Evolutionary conservation across 805 yeast species (phyloP).

Genomic region (Yamadazyma akitaensis): DNA sequence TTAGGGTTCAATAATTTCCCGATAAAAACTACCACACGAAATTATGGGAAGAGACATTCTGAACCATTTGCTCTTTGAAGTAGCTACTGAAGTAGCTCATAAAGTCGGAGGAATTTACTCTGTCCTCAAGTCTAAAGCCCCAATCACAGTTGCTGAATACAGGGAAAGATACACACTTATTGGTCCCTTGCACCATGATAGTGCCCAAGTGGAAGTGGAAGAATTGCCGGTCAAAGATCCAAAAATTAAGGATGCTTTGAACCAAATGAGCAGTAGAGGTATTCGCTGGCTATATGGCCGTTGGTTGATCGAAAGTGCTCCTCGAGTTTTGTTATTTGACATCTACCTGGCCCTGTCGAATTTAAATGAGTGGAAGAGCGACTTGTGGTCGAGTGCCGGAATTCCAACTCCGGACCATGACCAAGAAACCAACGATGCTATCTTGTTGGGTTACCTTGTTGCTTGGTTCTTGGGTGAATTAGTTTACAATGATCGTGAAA

Average conservation of each 20-base stretch:
- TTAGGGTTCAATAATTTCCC: not conserved
- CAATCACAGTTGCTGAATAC: slow-evolving; percentile 92
- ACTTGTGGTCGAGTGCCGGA: slow-evolving; percentile 86
- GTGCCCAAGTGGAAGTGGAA: slow-evolving; percentile 81
- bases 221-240: slow-evolving; percentile 59
- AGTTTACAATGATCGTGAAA: slow-evolving; percentile 74
- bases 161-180: slow-evolving; percentile 79
- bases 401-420: slow-evolving; percentile 93
- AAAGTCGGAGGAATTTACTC: slow-evolving; percentile 98
- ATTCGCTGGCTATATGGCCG: slow-evolving; percentile 83
- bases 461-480: slow-evolving; percentile 98
- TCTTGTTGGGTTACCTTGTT: slow-evolving; percentile 84
- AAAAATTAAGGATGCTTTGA: slow-evolving; percentile 57
- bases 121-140: slow-evolving; percentile 93
- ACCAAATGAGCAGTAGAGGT: slow-evolving; percentile 80
- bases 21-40: not conserved
- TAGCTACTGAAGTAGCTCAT: slow-evolving; percentile 97
- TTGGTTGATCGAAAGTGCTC: slow-evolving; percentile 98
- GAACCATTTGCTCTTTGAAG: slow-evolving; percentile 85
- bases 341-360: slow-evolving; percentile 64
- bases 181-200: slow-evolving; percentile 78
- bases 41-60: slow-evolving; percentile 78
- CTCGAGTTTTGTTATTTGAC: slow-evolving; percentile 86
- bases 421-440: slow-evolving; percentile 86
- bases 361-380: slow-evolving; percentile 91